These are phyloP conservation scores for Monosiga brevicollis DNA, from an alignment of 78 protist species.

Conservation along the genomic window DNA sequence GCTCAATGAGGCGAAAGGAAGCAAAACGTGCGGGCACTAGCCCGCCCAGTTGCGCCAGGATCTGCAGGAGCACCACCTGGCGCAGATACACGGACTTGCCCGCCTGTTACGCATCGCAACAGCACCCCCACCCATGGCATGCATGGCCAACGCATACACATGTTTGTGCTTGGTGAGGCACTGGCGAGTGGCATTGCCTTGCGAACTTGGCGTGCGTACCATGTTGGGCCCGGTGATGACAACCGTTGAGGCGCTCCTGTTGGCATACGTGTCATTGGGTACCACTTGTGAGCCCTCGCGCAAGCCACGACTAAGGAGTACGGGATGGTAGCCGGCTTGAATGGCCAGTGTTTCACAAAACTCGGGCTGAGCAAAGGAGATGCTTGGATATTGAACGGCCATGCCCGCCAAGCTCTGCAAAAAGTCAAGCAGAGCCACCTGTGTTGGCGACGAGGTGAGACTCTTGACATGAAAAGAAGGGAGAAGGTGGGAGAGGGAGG, in stretches of 20 bases:
- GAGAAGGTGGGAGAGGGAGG: too few species aligned
- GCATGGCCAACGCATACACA: background rate
- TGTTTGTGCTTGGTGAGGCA: background rate
- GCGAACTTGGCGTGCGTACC: too few species aligned
- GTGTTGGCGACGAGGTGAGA: too few species aligned
- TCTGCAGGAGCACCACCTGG: constrained; percentile 11
- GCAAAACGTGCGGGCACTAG: constrained; percentile 37
- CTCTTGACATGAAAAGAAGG: background rate
- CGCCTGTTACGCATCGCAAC: background rate
- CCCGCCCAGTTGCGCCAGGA: constrained; percentile 48
- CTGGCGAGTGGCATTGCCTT: too few species aligned
- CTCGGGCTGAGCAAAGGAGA: background rate
- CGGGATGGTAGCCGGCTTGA: constrained; percentile 1
- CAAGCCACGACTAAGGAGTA: background rate
- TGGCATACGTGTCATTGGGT: background rate
- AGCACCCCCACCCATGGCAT: background rate
- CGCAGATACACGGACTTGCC: constrained; percentile 41
- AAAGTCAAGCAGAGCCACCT: background rate
- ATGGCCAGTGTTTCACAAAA: background rate
- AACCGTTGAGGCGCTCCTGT: background rate
- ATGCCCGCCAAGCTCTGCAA: background rate
- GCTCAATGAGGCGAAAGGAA: constrained; percentile 18
- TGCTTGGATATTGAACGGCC: too few species aligned
- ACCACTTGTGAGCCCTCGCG: background rate
- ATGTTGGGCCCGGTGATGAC: constrained; percentile 49